phyloP scores from a whole-genome alignment of 352 stramenopile genomes.

The Pythium rhizo-oryzae region DNA sequence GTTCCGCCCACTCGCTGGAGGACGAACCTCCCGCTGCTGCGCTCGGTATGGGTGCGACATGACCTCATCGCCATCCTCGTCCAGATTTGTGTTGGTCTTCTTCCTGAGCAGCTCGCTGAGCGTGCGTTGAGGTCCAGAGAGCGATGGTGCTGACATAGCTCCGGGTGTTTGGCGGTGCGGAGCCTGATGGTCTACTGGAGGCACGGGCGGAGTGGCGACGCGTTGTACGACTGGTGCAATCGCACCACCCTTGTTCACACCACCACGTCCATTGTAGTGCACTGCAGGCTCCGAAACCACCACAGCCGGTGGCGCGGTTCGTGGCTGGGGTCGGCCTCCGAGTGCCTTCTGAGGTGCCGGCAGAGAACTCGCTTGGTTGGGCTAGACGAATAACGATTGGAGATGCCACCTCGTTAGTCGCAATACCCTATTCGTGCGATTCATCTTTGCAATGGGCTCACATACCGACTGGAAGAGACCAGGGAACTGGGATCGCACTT shows the following conservation, averaged over 20 bases:
- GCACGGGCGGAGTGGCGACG: background rate
- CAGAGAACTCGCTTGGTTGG: background rate
- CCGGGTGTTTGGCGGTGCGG: background rate
- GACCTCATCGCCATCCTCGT: constrained; percentile 22
- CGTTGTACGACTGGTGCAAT: background rate
- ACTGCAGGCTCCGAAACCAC: background rate
- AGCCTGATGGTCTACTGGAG: background rate
- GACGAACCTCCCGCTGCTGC: background rate
- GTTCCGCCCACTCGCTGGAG: constrained; percentile 29
- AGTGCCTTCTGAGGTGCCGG: background rate
- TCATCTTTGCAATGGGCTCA: no score
- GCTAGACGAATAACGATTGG: background rate
- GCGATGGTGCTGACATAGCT: background rate
- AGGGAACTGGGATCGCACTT: constrained; percentile 42
- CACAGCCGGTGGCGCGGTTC: background rate
- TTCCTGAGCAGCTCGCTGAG: constrained; percentile 29
- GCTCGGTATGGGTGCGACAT: constrained; percentile 10
- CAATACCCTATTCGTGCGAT: no score
- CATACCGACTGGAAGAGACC: constrained; percentile 50
- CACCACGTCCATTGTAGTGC: background rate
- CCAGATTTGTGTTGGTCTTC: constrained; percentile 5
- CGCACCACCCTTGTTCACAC: background rate
- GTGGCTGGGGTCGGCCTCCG: background rate
- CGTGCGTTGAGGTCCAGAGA: constrained; percentile 16
- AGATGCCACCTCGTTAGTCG: background rate